Base-by-base conservation (phyloP, 2,329 filamentous ascomycete species). In the Drechslerella stenobrocha region DNA sequence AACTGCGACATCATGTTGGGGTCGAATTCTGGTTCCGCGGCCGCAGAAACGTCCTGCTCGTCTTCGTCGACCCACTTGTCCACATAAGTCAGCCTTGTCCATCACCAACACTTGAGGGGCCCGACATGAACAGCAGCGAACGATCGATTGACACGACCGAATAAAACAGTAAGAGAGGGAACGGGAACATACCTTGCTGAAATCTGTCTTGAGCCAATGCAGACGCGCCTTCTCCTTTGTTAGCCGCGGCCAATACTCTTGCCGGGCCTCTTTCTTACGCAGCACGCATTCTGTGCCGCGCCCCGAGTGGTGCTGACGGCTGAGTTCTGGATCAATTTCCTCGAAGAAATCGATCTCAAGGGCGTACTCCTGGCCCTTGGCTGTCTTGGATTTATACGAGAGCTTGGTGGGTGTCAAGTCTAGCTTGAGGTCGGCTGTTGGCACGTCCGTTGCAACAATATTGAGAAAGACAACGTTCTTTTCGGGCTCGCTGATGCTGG, bases 181-280 rank as follows among this genome's bases (percentile, higher is more conserved):
- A 9, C 8, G 32, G 9, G 13, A 23, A 73, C 81, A 67, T 77
- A 87, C 85, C 87, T 96, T 96, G 81, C 96, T 91, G 74, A 98
- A 98, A 80, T 98, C 88, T 71, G 93, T 97, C 87, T 96, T 96
- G 75, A 98, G 80, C 84, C 90, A 98, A 80, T 97, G 93, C 57
- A 89, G 80, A 82, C 90, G 96, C 83, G 89, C 87, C 73, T 81
- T 78, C 69, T 92, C 89, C 86, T 96, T 96, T 77, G 96, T 83
- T 75, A 98, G 83, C 71, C 93, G 86, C 70, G 91, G 91, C 93
- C 93, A 98, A 84, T 87, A 97, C 79, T 93, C 90, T 75, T 90
- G 85, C 79, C 90, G 89, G 72, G 93, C 83, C 76, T 95, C 90
- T 86, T 96, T 96, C 88, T 98, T 98, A 79, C 89, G 85, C 77